These are phyloP conservation scores for Colletotrichum australisinense DNA, from an alignment of 2,329 filamentous ascomycete genomes.

Conservation along the genomic window DNA sequence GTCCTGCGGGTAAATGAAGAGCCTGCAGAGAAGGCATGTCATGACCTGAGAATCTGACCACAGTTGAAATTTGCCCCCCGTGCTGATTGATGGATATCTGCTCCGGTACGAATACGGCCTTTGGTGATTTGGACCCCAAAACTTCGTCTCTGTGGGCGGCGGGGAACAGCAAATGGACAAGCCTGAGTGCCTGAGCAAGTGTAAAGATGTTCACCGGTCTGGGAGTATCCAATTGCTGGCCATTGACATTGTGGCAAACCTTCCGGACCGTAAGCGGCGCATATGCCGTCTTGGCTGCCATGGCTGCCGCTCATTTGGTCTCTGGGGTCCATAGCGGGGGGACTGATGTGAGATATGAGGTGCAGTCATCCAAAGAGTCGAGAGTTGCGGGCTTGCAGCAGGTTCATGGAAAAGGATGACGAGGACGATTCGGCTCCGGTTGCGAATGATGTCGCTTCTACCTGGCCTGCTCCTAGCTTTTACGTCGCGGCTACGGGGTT, in stretches of 20 bases:
- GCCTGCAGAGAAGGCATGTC: too few species aligned
- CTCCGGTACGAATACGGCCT: neutral
- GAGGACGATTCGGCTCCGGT: neutral
- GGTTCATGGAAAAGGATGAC: neutral
- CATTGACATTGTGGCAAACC: slow-evolving; percentile 1
- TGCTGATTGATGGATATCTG: neutral
- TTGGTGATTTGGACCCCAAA: neutral
- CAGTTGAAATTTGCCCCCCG: neutral
- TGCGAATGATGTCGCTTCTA: neutral
- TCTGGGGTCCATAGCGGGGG: slow-evolving; percentile 1
- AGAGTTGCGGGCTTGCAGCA: neutral
- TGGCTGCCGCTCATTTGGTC: slow-evolving; percentile 9
- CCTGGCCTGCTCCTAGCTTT: neutral
- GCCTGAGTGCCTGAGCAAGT: too few species aligned
- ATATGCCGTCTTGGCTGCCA: slow-evolving; percentile 22
- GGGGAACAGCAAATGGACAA: neutral
- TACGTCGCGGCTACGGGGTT: neutral
- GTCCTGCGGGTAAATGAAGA: neutral
- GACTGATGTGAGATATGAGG: slow-evolving; percentile 24
- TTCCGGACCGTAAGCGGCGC: slow-evolving; percentile 11
- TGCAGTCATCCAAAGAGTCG: neutral
- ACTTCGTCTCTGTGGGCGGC: neutral
- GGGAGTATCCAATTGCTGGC: neutral
- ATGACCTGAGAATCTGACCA: slow-evolving; percentile 20
- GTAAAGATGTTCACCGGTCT: neutral